Base-by-base conservation (phyloP, 331 rosid genomes). In the Cydonia oblonga region DNA sequence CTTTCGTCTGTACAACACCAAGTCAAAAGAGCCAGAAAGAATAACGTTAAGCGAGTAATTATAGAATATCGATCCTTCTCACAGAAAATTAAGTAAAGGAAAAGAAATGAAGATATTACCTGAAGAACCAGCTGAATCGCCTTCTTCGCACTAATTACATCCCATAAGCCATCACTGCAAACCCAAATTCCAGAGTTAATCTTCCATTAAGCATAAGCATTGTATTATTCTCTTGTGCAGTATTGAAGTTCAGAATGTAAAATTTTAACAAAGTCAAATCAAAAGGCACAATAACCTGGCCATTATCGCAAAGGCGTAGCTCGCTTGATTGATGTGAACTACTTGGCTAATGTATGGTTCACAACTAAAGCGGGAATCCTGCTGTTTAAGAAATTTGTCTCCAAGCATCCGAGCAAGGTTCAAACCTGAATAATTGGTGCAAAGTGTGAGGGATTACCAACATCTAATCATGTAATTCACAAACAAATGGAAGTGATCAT, bases 401-500 rank as follows among this genome's bases (percentile, higher is more conserved):
- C 99, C 99, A 64, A 95, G 97, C 97, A 95, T 87, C 81, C 99
- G 85, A 75, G 90, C 96, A 76, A 95, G 97, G 81, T 90, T 95
- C 76, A 95, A 83, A 77, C 99, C 99, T 95, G 86, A 75, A 71
- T n/a, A 82, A 75, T 57, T 75, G 49, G 60, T 76, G 78, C 69
- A 70, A 73, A 59, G 69, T 3, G 35, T 77, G 69, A 85, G 77
- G 53, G 72, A 74, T 68, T 59, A 44, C 66, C 38, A 65, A 26
- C 58, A 70, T 65, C 52, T 74, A 54, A 53, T 53, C 38, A 73
- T 19, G 63, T 60, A 79, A 33, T 24, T 46, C 32, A 40, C 46
- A 49, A 68, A 74, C 28, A 22, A 68, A 51, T 32, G 26, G 58
- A 64, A 38, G 53, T 20, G 29, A 24, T 35, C 58, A 8, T 74